These are phyloP conservation scores for Colletotrichum tabaci DNA, from an alignment of 2,329 filamentous ascomycete genomes.

Conservation along the genomic window DNA sequence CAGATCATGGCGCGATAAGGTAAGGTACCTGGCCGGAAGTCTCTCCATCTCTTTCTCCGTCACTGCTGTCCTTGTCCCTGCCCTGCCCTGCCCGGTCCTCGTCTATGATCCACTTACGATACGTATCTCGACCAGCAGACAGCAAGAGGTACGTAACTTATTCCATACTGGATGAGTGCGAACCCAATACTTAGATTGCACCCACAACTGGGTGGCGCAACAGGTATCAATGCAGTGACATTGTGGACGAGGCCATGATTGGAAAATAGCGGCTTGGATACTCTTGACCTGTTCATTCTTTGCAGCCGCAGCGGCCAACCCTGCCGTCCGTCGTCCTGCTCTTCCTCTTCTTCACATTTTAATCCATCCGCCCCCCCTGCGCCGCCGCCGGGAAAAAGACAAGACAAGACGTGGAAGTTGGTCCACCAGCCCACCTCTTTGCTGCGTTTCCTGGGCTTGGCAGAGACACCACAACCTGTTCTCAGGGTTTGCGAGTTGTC, in stretches of 20 bases:
- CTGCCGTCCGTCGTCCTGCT: slow-evolving; percentile 11
- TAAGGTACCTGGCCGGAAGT: slow-evolving; percentile 37
- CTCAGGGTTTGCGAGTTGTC: slow-evolving; percentile 23
- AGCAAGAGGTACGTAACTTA: neutral
- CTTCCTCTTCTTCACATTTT: neutral
- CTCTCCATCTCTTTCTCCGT: slow-evolving; percentile 25
- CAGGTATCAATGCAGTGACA: no score
- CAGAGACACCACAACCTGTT: slow-evolving; percentile 32
- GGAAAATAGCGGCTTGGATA: neutral
- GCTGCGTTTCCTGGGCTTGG: slow-evolving; percentile 25
- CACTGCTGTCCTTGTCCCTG: slow-evolving; percentile 18
- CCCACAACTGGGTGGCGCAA: no score
- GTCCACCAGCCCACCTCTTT: slow-evolving; percentile 32
- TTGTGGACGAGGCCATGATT: no score
- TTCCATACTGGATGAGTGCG: neutral
- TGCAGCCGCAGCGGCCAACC: slow-evolving; percentile 21
- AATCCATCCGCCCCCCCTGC: neutral
- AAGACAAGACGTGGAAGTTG: slow-evolving; percentile 13
- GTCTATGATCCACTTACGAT: neutral
- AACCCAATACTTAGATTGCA: neutral
- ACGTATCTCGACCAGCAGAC: slow-evolving; percentile 3
- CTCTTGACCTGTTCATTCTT: neutral
- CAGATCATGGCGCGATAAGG: slow-evolving; percentile 42
- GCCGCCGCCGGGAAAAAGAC: neutral
- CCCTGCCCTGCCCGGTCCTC: slow-evolving; percentile 12